Base-by-base conservation (phyloP, 129 eudicot species). In the Gnaphalium uliginosum region DNA sequence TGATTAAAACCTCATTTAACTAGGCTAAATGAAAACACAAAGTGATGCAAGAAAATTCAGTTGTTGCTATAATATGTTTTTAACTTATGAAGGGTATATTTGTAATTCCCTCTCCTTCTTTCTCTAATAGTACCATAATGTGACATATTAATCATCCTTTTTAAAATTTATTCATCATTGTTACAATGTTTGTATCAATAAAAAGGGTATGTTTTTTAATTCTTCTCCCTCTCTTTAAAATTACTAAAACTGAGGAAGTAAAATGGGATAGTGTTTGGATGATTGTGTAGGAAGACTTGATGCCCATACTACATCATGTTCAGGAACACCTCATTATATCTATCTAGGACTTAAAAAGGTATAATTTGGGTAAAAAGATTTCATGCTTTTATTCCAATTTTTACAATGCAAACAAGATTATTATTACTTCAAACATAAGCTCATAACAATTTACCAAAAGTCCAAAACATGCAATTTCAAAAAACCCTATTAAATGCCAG, bases 241-340 rank as follows among this genome's bases (percentile, higher is more conserved):
- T 41, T 61, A 50, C 43, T 15, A 60, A 61, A 74, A 17, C 39
- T 72, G 77, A 41, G 61, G 78, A 32, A 39, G 72, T 24, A 32
- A 57, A 77, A 56, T 76, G 73, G 65, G 73, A 65, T 51, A 76
- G 62, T 64, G 66, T 57, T 65, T 14, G 66, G 73, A 23, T 66
- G 56, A 76, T 76, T 51, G 48, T 41, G 48, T 1, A 41, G 14
- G 48, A 11, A 41, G 14, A 41, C 14, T 8, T 41, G 0, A 41
- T 41, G 48, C 14, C 48, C 48, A 41, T 41, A 41, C 48, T 41
- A 41, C 48, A 41, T 41, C 48, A 41, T 41, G 48, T 41, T 2
- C 48, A 41, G 14, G 48, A 41, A 41, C 48, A 41, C 48, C 48
- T 41, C 15, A 41, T 41, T 41, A 41, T 41, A 41, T 41, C 48